These are phyloP conservation scores for Salix arbutifolia DNA, from an alignment of 345 rosid genomes.

Conservation along the genomic window DNA sequence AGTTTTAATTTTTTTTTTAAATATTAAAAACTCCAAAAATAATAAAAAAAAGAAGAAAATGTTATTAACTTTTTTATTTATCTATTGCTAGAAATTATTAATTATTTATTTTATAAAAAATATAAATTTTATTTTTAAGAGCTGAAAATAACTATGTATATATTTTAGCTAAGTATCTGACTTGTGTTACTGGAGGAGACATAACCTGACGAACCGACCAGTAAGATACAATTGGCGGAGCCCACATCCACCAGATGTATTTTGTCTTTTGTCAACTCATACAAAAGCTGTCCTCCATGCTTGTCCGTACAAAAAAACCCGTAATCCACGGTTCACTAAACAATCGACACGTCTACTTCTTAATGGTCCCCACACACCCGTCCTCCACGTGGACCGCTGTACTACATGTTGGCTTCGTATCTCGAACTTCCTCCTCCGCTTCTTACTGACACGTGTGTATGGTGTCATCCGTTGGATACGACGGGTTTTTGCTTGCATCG, in stretches of 20 bases:
- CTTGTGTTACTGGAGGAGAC: neutral
- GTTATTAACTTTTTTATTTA: no score
- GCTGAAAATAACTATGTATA: no score
- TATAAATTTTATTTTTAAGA: no score
- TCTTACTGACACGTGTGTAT: neutral
- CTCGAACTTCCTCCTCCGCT: neutral
- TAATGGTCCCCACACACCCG: conserved; percentile 13
- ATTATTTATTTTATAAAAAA: no score
- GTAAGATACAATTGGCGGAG: neutral
- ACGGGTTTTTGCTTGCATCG: neutral
- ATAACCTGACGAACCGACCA: neutral
- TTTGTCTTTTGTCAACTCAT: conserved; percentile 10
- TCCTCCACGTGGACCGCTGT: conserved; percentile 36
- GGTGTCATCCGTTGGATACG: neutral
- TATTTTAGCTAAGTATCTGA: neutral
- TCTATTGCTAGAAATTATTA: no score
- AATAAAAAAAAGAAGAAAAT: no score
- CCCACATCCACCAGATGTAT: neutral
- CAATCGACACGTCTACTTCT: conserved; percentile 25
- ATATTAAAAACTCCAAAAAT: no score
- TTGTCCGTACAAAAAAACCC: conserved; percentile 37
- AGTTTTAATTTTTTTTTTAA: no score
- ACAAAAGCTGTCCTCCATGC: neutral
- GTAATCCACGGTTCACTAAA: conserved; percentile 23
- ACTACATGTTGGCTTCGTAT: conserved; percentile 19